Conservation (phyloP, 306 rosid genomes). For the Trichosanthes cucumerina region DNA sequence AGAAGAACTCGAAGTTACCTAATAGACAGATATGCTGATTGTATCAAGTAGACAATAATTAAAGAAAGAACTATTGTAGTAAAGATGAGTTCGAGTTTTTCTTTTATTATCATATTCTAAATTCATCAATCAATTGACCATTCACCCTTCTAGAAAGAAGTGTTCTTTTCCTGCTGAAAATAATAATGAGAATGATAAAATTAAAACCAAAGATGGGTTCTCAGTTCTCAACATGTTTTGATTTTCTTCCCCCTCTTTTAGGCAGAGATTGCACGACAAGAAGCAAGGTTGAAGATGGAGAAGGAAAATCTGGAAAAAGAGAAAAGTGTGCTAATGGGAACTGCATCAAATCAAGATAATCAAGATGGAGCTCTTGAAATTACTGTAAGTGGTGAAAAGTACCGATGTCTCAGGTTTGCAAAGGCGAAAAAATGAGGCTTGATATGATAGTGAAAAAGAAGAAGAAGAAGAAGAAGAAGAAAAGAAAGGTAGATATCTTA, state of each 20-base stretch:
- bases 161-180: not conserved
- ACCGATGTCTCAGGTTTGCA: slow-evolving; percentile 85
- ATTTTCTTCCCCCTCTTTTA: slow-evolving; percentile 1
- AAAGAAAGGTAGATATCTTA: not conserved
- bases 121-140: not conserved
- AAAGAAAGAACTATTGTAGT: not conserved
- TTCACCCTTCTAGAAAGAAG: not conserved
- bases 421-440: slow-evolving; percentile 81
- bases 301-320: slow-evolving; percentile 94
- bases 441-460: not conserved
- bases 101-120: not conserved
- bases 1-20: not conserved
- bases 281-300: slow-evolving; percentile 90
- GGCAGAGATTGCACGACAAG: slow-evolving; percentile 92
- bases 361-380: slow-evolving; percentile 97
- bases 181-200: not conserved
- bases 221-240: not conserved
- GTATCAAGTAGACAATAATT: not conserved
- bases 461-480: not conserved
- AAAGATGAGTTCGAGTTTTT: not conserved
- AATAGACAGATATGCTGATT: not conserved
- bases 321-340: slow-evolving; percentile 92
- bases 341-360: slow-evolving; percentile 91
- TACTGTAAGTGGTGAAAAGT: slow-evolving; percentile 96
- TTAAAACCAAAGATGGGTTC: not conserved